Percentiles rank a stretch among this genome's conserved stretches.
phyloP scores from a whole-genome alignment of 1,139 yeast species.

The Suhomyces bribrorum region DNA sequence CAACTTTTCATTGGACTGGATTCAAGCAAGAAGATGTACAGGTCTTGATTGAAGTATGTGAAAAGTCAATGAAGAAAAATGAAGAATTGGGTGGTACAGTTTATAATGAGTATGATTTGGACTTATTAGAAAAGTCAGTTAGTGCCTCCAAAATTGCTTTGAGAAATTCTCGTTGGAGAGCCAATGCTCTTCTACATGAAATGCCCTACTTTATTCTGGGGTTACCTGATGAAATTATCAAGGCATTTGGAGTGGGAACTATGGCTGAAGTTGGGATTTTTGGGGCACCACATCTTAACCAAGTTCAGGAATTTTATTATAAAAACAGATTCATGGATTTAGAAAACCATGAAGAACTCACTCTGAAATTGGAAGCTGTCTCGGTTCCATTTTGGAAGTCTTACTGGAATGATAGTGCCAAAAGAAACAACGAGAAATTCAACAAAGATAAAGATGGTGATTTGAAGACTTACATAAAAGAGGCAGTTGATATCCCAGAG shows the following conservation, averaged over 20 bases:
- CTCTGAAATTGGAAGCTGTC: conserved; percentile 28
- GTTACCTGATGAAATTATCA: conserved; percentile 41
- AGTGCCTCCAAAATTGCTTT: conserved; percentile 51
- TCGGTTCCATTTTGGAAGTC: conserved; percentile 51
- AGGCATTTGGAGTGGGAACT: conserved; percentile 46
- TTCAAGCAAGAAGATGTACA: conserved; percentile 59
- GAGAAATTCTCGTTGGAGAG: conserved; percentile 54
- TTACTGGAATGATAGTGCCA: conserved; percentile 50
- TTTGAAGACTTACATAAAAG: conserved; percentile 5
- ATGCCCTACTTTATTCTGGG: conserved; percentile 56
- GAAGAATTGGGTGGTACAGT: conserved; percentile 20
- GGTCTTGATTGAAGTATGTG: conserved; percentile 50
- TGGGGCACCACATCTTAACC: conserved; percentile 62
- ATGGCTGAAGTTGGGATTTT: conserved; percentile 41
- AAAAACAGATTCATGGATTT: conserved; percentile 48
- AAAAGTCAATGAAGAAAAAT: conserved; percentile 43
- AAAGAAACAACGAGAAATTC: conserved; percentile 35
- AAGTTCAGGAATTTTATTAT: conserved; percentile 54
- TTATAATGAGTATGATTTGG: conserved; percentile 39
- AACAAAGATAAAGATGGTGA: conserved; percentile 23
- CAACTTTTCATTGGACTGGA: conserved; percentile 77
- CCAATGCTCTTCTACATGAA: conserved; percentile 58
- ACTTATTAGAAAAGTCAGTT: conserved; percentile 43
- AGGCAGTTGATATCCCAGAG: conserved; percentile 16
- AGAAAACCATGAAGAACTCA: conserved; percentile 26